These are phyloP conservation scores for Pisolithus tinctorius DNA, from an alignment of 768 basidiomycete genomes.

Conservation along the genomic window DNA sequence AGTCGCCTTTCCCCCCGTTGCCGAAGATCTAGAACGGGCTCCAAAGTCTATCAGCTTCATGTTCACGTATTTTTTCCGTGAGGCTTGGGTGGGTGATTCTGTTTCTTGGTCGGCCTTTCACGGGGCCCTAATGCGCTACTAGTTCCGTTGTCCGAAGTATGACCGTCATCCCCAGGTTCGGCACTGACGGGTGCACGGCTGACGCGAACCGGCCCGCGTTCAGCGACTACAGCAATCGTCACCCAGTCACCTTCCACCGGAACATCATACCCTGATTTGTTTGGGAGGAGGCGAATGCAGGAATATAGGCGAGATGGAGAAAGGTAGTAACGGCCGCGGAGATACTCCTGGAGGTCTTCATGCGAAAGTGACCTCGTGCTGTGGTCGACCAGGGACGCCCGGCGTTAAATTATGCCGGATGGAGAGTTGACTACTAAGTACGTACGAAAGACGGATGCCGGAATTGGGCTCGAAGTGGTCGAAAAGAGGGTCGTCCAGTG, in stretches of 20 bases:
- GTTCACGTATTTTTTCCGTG: conserved; percentile 75
- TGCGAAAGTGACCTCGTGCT: conserved; percentile 73
- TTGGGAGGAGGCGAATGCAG: conserved; percentile 64
- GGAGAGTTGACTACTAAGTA: conserved; percentile 10
- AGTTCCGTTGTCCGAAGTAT: conserved; percentile 27
- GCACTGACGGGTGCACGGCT: conserved; percentile 58
- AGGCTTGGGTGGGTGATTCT: conserved; percentile 28
- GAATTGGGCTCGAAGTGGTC: conserved; percentile 85
- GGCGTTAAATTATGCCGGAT: neutral
- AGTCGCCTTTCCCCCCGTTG: conserved; percentile 47
- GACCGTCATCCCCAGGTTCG: conserved; percentile 39
- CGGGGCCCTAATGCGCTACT: conserved; percentile 3
- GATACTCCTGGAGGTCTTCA: conserved; percentile 71
- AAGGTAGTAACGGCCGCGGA: conserved; percentile 79
- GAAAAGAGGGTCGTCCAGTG: conserved; percentile 70
- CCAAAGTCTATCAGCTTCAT: conserved; percentile 83
- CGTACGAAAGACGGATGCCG: conserved; percentile 76
- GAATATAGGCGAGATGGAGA: conserved; percentile 89
- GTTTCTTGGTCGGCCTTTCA: conserved; percentile 11
- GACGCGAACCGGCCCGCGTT: conserved; percentile 73
- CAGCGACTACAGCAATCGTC: conserved; percentile 92
- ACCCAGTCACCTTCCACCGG: conserved; percentile 93
- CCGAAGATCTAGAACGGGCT: conserved; percentile 48
- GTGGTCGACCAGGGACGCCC: conserved; percentile 2
- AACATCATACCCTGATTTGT: conserved; percentile 86